phyloP scores from a whole-genome alignment of 805 yeast genomes.

The Saccharomycopsis malanga region DNA sequence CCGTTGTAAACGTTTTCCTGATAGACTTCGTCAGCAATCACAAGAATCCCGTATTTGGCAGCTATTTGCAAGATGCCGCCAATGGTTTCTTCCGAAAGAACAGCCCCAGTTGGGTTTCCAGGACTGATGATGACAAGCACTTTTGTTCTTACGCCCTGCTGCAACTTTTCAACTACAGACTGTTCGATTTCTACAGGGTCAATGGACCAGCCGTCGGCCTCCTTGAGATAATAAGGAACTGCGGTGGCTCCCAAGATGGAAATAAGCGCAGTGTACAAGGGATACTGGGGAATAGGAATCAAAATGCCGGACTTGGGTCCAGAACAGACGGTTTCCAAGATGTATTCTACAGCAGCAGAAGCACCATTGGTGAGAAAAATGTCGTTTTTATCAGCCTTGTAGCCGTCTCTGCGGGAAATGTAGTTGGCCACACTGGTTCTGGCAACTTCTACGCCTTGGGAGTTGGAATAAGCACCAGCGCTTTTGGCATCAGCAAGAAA shows the following conservation, averaged over 20 bases:
- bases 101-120: slow-evolving; percentile 96
- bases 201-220: slow-evolving; percentile 77
- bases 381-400: slow-evolving; percentile 53
- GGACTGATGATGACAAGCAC: slow-evolving; percentile 93
- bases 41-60: slow-evolving; percentile 74
- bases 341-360: slow-evolving; percentile 81
- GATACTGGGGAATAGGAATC: slow-evolving; percentile 98
- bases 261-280: slow-evolving; percentile 91
- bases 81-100: slow-evolving; percentile 59
- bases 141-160: slow-evolving; percentile 55
- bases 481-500: slow-evolving; percentile 64
- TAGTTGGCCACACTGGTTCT: slow-evolving; percentile 78
- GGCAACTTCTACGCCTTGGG: slow-evolving; percentile 75
- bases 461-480: slow-evolving; percentile 91
- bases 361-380: slow-evolving; percentile 92
- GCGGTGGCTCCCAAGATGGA: slow-evolving; percentile 78
- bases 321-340: slow-evolving; percentile 61
- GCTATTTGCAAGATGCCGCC: slow-evolving; percentile 69
- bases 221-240: slow-evolving; percentile 81
- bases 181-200: slow-evolving; percentile 56
- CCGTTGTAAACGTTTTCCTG: slow-evolving; percentile 87
- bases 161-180: slow-evolving; percentile 28
- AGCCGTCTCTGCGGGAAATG: slow-evolving; percentile 69
- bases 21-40: slow-evolving; percentile 96
- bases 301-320: slow-evolving; percentile 70